Conservation (phyloP, 139 green algal species). For the Closterium sp. region DNA sequence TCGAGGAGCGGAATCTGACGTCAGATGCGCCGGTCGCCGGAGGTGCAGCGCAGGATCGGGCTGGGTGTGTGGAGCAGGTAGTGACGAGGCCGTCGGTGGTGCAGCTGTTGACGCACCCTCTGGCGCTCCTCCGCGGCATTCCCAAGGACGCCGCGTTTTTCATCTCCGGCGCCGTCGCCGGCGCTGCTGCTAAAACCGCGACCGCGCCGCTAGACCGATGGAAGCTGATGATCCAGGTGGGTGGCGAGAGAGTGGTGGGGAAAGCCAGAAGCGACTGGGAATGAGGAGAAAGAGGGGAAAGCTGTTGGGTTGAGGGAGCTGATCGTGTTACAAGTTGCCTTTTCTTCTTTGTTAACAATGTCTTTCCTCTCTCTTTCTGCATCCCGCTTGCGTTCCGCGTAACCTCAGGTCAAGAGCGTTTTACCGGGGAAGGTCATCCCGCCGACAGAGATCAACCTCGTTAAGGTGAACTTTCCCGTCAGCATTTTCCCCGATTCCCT, state of each 20-base stretch:
- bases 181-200: constrained; percentile 75
- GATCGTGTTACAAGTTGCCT: neutral
- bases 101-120: constrained; percentile 23
- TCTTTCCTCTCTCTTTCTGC: neutral
- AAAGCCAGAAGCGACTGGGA: neutral
- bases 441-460: neutral
- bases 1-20: neutral
- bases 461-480: neutral
- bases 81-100: neutral
- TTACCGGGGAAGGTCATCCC: neutral
- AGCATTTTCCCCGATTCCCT: neutral
- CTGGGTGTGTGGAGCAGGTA: neutral
- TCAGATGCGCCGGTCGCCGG: neutral
- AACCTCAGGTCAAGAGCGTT: neutral
- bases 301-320: neutral
- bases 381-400: neutral
- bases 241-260: neutral
- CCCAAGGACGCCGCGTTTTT: constrained; percentile 66
- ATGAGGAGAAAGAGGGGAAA: neutral
- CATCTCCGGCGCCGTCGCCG: constrained; percentile 69
- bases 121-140: constrained; percentile 11
- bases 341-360: neutral
- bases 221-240: constrained; percentile 62
- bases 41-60: neutral
- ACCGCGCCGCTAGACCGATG: constrained; percentile 81